phyloP scores from a whole-genome alignment of 129 eudicot species.

The Ambrosia artemisiifolia region DNA sequence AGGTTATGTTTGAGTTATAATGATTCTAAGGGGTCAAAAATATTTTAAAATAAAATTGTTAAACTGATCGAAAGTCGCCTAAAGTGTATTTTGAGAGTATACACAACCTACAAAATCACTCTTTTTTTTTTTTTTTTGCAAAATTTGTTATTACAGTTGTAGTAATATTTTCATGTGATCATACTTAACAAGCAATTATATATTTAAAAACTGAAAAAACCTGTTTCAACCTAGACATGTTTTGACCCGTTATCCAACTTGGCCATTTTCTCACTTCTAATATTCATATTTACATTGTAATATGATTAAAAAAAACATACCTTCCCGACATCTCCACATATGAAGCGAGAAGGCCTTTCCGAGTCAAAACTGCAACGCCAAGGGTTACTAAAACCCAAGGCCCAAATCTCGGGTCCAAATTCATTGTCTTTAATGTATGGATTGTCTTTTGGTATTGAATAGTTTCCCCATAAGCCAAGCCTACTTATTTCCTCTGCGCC shows the following conservation, averaged over 20 bases:
- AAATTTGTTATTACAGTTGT: neutral
- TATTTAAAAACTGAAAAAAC: neutral
- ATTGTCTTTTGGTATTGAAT: constrained; percentile 79
- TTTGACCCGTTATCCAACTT: neutral
- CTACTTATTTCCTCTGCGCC: constrained; percentile 48
- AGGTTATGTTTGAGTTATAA: neutral
- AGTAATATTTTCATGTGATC: neutral
- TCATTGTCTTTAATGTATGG: constrained; percentile 51
- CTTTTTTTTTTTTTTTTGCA: neutral
- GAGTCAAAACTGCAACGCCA: constrained; percentile 93
- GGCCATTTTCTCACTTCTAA: neutral
- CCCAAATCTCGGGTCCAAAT: constrained; percentile 73
- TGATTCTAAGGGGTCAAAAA: neutral
- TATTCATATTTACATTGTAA: neutral
- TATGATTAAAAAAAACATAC: constrained; percentile 25
- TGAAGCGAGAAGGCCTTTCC: constrained; percentile 59
- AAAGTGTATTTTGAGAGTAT: neutral
- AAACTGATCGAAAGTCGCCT: neutral
- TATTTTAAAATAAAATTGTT: neutral
- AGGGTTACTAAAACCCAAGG: constrained; percentile 78
- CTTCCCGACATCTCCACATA: constrained; percentile 77
- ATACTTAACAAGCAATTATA: neutral
- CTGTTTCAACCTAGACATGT: neutral
- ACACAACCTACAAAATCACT: neutral
- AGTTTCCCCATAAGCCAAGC: constrained; percentile 79